phyloP scores from a whole-genome alignment of 352 stramenopile genomes.

The Globisporangium spiculum region DNA sequence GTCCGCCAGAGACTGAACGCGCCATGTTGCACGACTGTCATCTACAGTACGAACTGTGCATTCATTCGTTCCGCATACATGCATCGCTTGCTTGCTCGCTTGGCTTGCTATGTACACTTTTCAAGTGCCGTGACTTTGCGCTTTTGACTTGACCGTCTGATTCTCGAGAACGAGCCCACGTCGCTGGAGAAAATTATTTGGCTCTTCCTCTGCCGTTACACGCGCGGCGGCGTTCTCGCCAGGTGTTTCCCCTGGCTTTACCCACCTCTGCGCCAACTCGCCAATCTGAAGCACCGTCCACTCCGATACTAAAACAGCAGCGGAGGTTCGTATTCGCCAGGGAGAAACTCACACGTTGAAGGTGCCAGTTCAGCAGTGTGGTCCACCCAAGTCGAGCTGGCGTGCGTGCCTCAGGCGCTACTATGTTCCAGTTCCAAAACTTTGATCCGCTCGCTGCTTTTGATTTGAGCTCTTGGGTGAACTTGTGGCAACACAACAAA shows the following conservation, averaged over 20 bases:
- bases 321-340: slow-evolving; percentile 5
- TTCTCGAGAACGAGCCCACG: slow-evolving; percentile 5
- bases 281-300: neutral
- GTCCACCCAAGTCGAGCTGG: slow-evolving; percentile 6
- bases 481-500: neutral
- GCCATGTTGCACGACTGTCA: neutral
- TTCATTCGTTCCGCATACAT: neutral
- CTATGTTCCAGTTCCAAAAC: slow-evolving; percentile 5
- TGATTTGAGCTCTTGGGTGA: neutral
- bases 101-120: slow-evolving; percentile 8
- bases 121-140: neutral
- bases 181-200: slow-evolving; percentile 6
- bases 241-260: neutral
- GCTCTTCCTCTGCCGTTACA: slow-evolving; percentile 2
- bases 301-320: neutral
- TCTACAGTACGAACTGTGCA: neutral
- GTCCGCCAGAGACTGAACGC: neutral
- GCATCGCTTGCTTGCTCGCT: neutral
- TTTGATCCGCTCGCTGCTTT: neutral
- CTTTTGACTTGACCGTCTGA: slow-evolving; percentile 4
- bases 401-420: neutral
- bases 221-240: neutral
- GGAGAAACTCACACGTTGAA: neutral
- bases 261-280: neutral
- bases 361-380: slow-evolving; percentile 11